Base-by-base conservation (phyloP, 495 filamentous ascomycete genomes). In the Daldinia childiae region DNA sequence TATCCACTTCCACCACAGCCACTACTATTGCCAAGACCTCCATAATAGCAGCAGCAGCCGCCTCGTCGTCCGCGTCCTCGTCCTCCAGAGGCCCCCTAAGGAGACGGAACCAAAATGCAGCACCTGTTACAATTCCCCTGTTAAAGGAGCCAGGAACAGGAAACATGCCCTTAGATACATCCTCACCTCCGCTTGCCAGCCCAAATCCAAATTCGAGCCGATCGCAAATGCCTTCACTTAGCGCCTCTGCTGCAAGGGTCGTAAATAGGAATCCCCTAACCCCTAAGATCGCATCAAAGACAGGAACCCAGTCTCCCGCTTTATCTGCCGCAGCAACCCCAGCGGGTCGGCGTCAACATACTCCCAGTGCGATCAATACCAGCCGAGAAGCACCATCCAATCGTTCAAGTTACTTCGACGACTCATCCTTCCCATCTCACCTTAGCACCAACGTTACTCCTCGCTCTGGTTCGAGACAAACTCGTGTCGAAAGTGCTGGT, bases 401-500 rank as follows among this genome's bases (percentile, higher is more conserved):
- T 57, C 66, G 58, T 32, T 43, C 63, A 48, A 12, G 39, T 2
- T 58, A 71, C 32, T 57, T 79, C 72, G 85, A 80, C 71, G 80
- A 83, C 59, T 72, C 80, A 36, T 82, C 87, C 41, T 82, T 86
- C 12, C 79, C 82, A 29, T 69, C 86, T 24, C 88, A 87, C 62
- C 80, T 92, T 32, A 89, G 77, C 79, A 83, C 81, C 73, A 93
- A 92, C 67, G 82, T 92, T 68, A 93, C 92, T 24, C 90, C 91
- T 60, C 86, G 92, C 66, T 92, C 92, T 26, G 88, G 87, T 9
- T 82, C 89, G 2, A 85, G 92, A 57, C 89, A 83, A 74, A 86
- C 80, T 57, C 87, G 91, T 67, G 90, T 89, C 41, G 90, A 93
- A 76, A 91, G 85, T 56, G 72, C 85, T 12, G 84, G 84, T 63